Base-by-base conservation (phyloP, 2,329 filamentous ascomycete genomes). In the Didymella lethalis region DNA sequence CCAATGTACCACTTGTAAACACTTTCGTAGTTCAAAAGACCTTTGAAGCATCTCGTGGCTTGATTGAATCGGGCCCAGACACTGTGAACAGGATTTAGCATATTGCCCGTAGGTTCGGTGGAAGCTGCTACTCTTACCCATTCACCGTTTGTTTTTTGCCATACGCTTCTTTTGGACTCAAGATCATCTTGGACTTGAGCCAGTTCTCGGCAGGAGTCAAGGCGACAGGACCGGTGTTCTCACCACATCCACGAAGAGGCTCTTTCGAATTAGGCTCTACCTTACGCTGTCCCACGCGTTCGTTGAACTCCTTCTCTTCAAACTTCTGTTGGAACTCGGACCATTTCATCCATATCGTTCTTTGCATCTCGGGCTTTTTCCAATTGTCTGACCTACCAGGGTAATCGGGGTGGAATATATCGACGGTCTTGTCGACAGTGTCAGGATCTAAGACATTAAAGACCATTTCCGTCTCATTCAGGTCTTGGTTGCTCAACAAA, bases 1-100 rank as follows among this genome's bases (percentile, higher is more conserved):
- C 79, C 77, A 2, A 88, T 89, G 65, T 91, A 91, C 71, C 77
- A 79, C 46, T 80, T 78, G 68, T 87, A 90, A 3, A 87, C 86
- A 3, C 79, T 81, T 69, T 86, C 83, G 65, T 90, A 90, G 70
- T 88, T 89, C 67, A 90, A 84, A 0, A 91, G 79, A 0, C 89
- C 89, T 69, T 91, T 91, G 83, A 91, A 90, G 79, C 89, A 88
- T 48, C 87, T 83, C 3, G 89, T 91, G 4, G 88, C 83, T 48
- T 84, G 83, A 63, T 90, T 90, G 74, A 92, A 93, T n/a, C 79
- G 80, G 6, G 83, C 82, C 83, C 83, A 85, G 6, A 82, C 79
- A 4, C 83, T 83, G 32, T 44, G 7, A 2, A n/a, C 10, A 10
- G 7, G 5, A 10, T 10, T 29, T 29, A 29, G 28, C 28, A 29